Percentiles rank a stretch among this genome's conserved stretches.
These are phyloP conservation scores for Dipodascus albidus DNA, from an alignment of 805 yeast genomes.

Conservation along the genomic window DNA sequence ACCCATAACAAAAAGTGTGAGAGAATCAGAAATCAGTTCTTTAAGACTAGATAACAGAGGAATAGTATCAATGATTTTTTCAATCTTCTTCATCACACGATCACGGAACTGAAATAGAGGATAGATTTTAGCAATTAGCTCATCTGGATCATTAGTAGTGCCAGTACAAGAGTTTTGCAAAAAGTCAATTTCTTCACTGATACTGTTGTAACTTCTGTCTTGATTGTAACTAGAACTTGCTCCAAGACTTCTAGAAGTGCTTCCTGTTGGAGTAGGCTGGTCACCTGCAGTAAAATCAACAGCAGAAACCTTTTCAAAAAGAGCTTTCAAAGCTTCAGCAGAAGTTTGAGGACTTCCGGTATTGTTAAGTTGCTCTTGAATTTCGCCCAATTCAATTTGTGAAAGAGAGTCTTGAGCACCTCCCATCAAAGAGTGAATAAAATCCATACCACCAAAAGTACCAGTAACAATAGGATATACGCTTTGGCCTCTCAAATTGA, in stretches of 20 bases:
- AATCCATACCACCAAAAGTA: constrained; percentile 19
- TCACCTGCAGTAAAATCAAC: not conserved
- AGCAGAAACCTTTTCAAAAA: constrained; percentile 12
- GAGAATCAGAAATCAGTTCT: constrained; percentile 15
- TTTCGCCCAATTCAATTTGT: constrained; percentile 15
- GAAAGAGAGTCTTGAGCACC: constrained; percentile 16
- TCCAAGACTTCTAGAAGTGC: not conserved
- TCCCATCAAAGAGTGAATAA: constrained; percentile 16
- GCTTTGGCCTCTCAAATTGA: constrained; percentile 12
- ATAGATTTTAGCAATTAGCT: constrained; percentile 9
- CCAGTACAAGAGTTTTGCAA: constrained; percentile 7
- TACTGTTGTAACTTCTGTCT: not conserved
- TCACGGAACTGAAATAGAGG: constrained; percentile 11
- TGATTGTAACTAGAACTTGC: not conserved
- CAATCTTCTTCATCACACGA: constrained; percentile 8
- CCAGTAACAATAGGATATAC: constrained; percentile 19
- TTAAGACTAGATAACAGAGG: constrained; percentile 12
- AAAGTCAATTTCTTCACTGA: constrained; percentile 7
- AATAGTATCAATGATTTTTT: constrained; percentile 10
- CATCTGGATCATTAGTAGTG: constrained; percentile 5
- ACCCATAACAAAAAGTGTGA: constrained; percentile 16
- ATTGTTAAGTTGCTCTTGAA: constrained; percentile 10
- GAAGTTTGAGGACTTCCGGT: constrained; percentile 4
- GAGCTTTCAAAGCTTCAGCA: constrained; percentile 8
- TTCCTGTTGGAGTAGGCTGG: not conserved